Percentiles rank a stretch among this genome's conserved stretches.
These are phyloP conservation scores for Mycosphaerella sp. DNA, from an alignment of 2,329 filamentous ascomycete species.

Conservation along the genomic window DNA sequence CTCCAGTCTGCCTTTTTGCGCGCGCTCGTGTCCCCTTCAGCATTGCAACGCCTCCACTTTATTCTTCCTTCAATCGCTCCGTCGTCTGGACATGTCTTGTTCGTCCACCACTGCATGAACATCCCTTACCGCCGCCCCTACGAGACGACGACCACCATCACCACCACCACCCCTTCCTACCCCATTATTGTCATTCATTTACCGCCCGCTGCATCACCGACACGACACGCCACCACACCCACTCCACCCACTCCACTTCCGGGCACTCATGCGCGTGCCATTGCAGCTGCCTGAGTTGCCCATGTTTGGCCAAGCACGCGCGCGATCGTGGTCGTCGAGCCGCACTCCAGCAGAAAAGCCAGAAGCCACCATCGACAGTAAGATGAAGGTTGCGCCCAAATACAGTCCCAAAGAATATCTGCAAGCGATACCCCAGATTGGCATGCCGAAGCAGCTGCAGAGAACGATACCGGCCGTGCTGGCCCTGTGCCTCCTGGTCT, in stretches of 20 bases:
- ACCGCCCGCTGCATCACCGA: too few species aligned
- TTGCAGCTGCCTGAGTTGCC: conserved; percentile 10
- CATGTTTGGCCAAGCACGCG: conserved; percentile 12
- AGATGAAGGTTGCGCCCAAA: conserved; percentile 16
- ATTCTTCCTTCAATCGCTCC: conserved; percentile 1
- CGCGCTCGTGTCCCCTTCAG: conserved; percentile 3
- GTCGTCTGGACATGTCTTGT: conserved; percentile 7
- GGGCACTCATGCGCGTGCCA: conserved; percentile 11
- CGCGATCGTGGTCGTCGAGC: conserved; percentile 15
- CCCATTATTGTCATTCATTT: background rate
- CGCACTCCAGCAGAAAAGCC: conserved; percentile 11
- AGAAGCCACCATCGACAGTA: conserved; percentile 9
- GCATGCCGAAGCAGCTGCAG: conserved; percentile 45
- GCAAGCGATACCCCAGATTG: conserved; percentile 21
- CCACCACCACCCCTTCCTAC: background rate
- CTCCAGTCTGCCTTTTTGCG: background rate
- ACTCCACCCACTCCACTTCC: background rate
- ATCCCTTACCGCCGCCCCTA: conserved; percentile 1
- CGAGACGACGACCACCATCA: background rate
- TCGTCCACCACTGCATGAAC: background rate
- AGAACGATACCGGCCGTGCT: conserved; percentile 45
- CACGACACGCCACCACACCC: too few species aligned
- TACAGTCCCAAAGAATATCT: conserved; percentile 18
- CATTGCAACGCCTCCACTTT: background rate
- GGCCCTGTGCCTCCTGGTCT: conserved; percentile 39